Evolutionary conservation across 1,139 yeast genomes (phyloP).

Genomic region (Zygotorulaspora mrakii): DNA sequence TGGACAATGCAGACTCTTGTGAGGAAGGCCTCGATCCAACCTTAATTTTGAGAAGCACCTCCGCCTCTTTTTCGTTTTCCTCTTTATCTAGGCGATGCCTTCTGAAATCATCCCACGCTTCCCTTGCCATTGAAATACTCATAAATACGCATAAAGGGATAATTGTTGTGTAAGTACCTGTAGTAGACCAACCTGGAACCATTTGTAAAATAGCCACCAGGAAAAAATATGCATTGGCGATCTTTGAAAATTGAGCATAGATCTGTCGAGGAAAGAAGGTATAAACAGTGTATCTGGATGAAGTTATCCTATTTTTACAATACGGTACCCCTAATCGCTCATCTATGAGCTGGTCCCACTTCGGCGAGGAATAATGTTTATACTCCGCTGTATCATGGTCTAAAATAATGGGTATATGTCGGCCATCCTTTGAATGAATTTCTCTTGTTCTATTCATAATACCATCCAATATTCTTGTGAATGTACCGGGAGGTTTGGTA

Average conservation of each 20-base stretch:
- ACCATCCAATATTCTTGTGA: conserved; percentile 29
- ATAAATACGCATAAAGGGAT: conserved; percentile 83
- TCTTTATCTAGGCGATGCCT: conserved; percentile 81
- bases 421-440: conserved; percentile 55
- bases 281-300: conserved; percentile 79
- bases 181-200: conserved; percentile 97
- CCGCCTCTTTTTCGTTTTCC: conserved; percentile 66
- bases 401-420: conserved; percentile 65
- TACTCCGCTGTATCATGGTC: conserved; percentile 34
- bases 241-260: conserved; percentile 83
- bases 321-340: conserved; percentile 63
- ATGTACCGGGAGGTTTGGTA: conserved; percentile 19
- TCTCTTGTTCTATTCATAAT: conserved; percentile 35
- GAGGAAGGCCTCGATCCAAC: not conserved
- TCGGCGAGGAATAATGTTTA: conserved; percentile 18
- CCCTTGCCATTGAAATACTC: conserved; percentile 86
- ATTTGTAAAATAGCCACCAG: conserved; percentile 86
- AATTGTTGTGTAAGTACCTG: conserved; percentile 94
- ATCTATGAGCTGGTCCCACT: conserved; percentile 47
- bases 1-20: not conserved
- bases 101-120: conserved; percentile 89
- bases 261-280: conserved; percentile 86
- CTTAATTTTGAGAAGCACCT: conserved; percentile 23
- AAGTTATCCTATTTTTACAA: conserved; percentile 65
- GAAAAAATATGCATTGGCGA: conserved; percentile 85